Evolutionary conservation across 129 eudicot genomes (phyloP).

Genomic region (Tagetes patula): DNA sequence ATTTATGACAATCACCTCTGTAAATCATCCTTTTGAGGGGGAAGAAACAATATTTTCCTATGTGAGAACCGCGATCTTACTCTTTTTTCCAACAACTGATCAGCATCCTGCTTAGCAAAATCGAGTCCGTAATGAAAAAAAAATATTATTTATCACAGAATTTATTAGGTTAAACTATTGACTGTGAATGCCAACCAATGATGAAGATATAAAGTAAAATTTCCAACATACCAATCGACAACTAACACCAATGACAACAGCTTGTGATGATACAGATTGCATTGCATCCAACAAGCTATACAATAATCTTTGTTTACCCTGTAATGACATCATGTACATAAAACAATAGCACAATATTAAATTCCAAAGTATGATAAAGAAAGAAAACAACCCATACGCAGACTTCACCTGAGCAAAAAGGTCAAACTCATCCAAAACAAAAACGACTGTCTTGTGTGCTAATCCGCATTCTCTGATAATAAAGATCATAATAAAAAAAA

Average conservation of each 20-base stretch:
- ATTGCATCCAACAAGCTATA: constrained; percentile 90
- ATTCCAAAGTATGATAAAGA: constrained; percentile 5
- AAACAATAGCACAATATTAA: not conserved
- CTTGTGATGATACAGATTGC: constrained; percentile 97
- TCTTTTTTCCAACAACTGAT: constrained; percentile 94
- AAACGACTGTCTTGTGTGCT: constrained; percentile 90
- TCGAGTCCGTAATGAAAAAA: not conserved
- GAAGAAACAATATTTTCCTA: constrained; percentile 82
- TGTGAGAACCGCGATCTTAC: constrained; percentile 96
- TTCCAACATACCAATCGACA: constrained; percentile 75
- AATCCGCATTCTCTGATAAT: constrained; percentile 88
- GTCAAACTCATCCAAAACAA: constrained; percentile 87
- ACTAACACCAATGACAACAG: constrained; percentile 84
- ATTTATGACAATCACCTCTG: constrained; percentile 49
- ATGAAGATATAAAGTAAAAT: not conserved
- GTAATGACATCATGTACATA: constrained; percentile 8
- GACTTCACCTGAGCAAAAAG: constrained; percentile 83
- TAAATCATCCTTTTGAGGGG: constrained; percentile 78
- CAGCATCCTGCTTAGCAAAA: constrained; percentile 76
- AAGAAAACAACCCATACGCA: not conserved
- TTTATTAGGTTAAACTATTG: not conserved
- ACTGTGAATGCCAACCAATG: not conserved
- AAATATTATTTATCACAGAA: not conserved
- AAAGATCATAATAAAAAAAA: constrained; percentile 9
- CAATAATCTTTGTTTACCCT: constrained; percentile 92